These are phyloP conservation scores for Trichophyton mentagrophytes DNA, from an alignment of 2,329 filamentous ascomycete genomes.

Conservation along the genomic window DNA sequence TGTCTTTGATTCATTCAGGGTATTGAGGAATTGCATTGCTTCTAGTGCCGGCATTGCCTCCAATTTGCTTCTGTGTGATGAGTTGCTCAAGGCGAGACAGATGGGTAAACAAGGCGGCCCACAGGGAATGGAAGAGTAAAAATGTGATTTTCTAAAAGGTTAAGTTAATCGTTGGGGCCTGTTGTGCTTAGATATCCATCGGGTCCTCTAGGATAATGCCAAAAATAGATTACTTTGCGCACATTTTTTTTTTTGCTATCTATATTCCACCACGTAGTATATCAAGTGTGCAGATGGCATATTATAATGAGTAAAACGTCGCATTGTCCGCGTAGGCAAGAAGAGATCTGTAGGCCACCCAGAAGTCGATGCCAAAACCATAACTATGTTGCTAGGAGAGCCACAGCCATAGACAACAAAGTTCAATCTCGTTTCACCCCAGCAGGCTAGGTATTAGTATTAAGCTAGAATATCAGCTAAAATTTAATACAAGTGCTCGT, in stretches of 20 bases:
- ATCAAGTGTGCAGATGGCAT: no score
- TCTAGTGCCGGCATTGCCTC: slow-evolving; percentile 91
- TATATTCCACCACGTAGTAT: neutral
- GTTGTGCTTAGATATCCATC: neutral
- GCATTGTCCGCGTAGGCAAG: no score
- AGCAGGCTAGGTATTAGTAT: no score
- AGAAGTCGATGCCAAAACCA: no score
- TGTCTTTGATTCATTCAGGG: slow-evolving; percentile 91
- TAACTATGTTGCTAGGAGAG: no score
- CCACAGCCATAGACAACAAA: no score
- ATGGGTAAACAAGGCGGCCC: slow-evolving; percentile 50
- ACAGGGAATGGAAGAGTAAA: slow-evolving; percentile 33
- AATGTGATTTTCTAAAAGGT: slow-evolving; percentile 9
- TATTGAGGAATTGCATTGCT: slow-evolving; percentile 83
- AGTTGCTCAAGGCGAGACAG: slow-evolving; percentile 93
- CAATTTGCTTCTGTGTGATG: slow-evolving; percentile 88
- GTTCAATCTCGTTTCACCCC: no score
- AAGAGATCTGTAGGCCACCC: no score
- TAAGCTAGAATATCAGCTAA: no score
- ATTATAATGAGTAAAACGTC: no score
- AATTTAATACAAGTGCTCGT: no score
- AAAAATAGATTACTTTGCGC: slow-evolving; percentile 1
- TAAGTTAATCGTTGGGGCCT: neutral
- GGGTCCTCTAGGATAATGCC: neutral
- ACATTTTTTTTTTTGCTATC: neutral